phyloP scores from a whole-genome alignment of 805 yeast species.

The Nakazawaea populi region DNA sequence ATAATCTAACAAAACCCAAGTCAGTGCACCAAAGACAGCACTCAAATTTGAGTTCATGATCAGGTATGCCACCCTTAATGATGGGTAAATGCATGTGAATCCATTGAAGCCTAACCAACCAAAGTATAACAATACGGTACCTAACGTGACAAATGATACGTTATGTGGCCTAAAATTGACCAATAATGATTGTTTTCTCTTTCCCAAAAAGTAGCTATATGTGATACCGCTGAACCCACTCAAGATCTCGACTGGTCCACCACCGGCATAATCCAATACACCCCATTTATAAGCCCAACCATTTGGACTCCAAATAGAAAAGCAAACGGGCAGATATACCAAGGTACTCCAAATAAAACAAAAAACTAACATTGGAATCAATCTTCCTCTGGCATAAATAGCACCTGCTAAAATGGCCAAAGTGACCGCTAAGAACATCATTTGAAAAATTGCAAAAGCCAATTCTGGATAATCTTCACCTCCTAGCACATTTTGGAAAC shows the following conservation, averaged over 20 bases:
- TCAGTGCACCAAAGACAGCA: slow-evolving; percentile 84
- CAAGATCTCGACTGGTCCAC: slow-evolving; percentile 93
- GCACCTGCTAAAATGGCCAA: slow-evolving; percentile 89
- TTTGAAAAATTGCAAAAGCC: slow-evolving; percentile 80
- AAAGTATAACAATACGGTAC: slow-evolving; percentile 82
- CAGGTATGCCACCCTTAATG: slow-evolving; percentile 79
- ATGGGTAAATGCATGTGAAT: slow-evolving; percentile 79
- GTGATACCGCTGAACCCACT: slow-evolving; percentile 91
- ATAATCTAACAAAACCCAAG: slow-evolving; percentile 90
- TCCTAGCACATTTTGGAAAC: slow-evolving; percentile 66
- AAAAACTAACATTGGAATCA: slow-evolving; percentile 79
- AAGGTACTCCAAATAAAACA: slow-evolving; percentile 84
- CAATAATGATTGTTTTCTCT: slow-evolving; percentile 68
- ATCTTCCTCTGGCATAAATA: slow-evolving; percentile 87
- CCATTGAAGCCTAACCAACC: slow-evolving; percentile 98
- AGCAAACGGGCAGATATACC: slow-evolving; percentile 92
- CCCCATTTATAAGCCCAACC: slow-evolving; percentile 97
- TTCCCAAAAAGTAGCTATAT: slow-evolving; percentile 73
- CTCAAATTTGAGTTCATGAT: slow-evolving; percentile 87
- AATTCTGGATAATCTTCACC: slow-evolving; percentile 62
- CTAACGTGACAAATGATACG: slow-evolving; percentile 84
- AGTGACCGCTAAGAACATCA: slow-evolving; percentile 90
- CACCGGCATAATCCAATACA: slow-evolving; percentile 94
- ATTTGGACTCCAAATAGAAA: slow-evolving; percentile 89
- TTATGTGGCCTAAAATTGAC: slow-evolving; percentile 93